A percentile compares a stretch with the other conserved stretches of the same genome.
phyloP scores from a whole-genome alignment of 352 stramenopile species.

The Phytophthora chlamydospora region DNA sequence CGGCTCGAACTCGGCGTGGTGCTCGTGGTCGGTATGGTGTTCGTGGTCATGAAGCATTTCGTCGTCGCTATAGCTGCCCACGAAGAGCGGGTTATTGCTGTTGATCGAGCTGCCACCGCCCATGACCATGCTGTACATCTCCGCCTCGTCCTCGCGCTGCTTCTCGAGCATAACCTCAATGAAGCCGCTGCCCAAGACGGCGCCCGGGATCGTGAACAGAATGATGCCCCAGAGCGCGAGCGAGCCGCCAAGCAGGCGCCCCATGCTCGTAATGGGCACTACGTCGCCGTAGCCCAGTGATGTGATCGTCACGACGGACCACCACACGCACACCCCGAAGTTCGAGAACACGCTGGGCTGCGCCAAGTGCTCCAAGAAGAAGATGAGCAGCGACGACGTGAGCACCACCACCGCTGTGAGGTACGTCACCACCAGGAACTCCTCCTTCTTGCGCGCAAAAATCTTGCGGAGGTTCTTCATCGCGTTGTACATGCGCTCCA shows the following conservation, averaged over 20 bases:
- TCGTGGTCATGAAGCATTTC: conserved; percentile 15
- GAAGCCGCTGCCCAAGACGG: conserved; percentile 63
- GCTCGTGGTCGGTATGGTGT: conserved; percentile 7
- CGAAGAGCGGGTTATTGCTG: conserved; percentile 25
- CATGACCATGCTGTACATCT: conserved; percentile 43
- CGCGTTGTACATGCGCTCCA: conserved; percentile 69
- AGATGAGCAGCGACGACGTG: conserved; percentile 66
- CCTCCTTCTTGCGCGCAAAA: conserved; percentile 65
- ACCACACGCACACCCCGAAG: conserved; percentile 61
- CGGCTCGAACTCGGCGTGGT: neutral
- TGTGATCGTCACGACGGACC: conserved; percentile 69
- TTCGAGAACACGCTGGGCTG: conserved; percentile 58
- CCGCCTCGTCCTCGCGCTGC: conserved; percentile 50
- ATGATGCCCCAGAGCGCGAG: conserved; percentile 64
- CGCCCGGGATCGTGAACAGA: conserved; percentile 70
- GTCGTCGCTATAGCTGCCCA: conserved; percentile 30
- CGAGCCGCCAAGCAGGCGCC: conserved; percentile 45
- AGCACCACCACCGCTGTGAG: conserved; percentile 60
- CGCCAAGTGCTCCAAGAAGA: conserved; percentile 60
- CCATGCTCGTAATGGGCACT: conserved; percentile 51
- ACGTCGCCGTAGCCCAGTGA: conserved; percentile 73
- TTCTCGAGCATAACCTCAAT: conserved; percentile 78
- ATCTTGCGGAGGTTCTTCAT: conserved; percentile 63
- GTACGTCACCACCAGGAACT: conserved; percentile 67
- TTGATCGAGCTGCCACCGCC: conserved; percentile 18